Evolutionary conservation across 805 yeast genomes (phyloP).

Genomic region (Isabelozyma pseudorhagii): DNA sequence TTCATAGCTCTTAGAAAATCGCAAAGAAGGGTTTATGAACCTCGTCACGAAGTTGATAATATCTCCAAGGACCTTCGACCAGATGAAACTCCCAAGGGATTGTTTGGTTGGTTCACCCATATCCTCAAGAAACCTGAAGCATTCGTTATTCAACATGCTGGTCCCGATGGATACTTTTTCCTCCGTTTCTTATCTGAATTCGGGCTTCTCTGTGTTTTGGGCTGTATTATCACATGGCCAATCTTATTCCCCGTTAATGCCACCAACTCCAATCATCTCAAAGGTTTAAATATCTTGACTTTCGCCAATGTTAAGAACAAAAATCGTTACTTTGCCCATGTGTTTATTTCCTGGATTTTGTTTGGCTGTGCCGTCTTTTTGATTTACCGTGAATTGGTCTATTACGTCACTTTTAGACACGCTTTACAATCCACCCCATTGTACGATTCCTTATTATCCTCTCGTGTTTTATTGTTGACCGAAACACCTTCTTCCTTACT

Average conservation of each 20-base stretch:
- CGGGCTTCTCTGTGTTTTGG: conserved; percentile 48
- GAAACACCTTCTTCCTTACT: conserved; percentile 54
- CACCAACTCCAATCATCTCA: conserved; percentile 52
- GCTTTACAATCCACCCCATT: conserved; percentile 70
- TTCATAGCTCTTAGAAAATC: conserved; percentile 43
- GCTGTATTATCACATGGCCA: conserved; percentile 60
- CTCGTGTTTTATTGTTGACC: conserved; percentile 70
- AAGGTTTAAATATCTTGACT: conserved; percentile 65
- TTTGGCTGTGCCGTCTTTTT: conserved; percentile 64
- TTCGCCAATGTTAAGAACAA: conserved; percentile 61
- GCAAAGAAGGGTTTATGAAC: conserved; percentile 50
- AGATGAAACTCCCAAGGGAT: conserved; percentile 42
- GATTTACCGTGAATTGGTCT: conserved; percentile 71
- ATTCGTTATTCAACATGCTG: conserved; percentile 64
- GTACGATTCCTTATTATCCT: conserved; percentile 64
- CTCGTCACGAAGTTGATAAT: conserved; percentile 44
- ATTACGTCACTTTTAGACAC: conserved; percentile 70
- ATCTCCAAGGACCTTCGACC: conserved; percentile 45
- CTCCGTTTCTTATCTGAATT: conserved; percentile 61
- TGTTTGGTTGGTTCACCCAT: conserved; percentile 53
- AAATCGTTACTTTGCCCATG: conserved; percentile 70
- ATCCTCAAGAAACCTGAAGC: conserved; percentile 55
- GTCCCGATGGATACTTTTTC: conserved; percentile 76
- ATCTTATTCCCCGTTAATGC: conserved; percentile 73
- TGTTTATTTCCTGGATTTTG: conserved; percentile 70